Evolutionary conservation across 2,329 filamentous ascomycete species (phyloP), one percentile per base, ranked within the genome.

Genomic region (Chaetoscypha palmicola): DNA sequence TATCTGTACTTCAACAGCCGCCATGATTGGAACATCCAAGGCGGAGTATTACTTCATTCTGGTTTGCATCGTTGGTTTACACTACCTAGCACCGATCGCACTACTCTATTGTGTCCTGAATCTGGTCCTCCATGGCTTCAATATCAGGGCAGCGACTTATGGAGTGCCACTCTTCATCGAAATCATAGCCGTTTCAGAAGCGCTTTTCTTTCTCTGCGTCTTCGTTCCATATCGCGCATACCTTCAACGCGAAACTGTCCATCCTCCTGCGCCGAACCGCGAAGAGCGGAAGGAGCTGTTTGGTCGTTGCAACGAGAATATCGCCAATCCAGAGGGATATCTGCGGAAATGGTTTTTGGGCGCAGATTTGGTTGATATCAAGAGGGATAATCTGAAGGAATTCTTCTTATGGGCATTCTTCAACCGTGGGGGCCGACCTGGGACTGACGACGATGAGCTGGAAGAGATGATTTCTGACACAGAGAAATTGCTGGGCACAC

Each of bases 371-470:
- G 61, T 66, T 21, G 74, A 78, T 21, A 74, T 83, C 35, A 69
- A 70, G 43, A 64, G 69, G 11, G 76, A 81, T 23, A 79, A 81
- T 56, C 54, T 81, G 39, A 76, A 74, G 58, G 73, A 78, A 43
- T 81, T 79, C 56, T 66, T 77, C 16, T 62, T 69, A n/a, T 83
- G 77, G 79, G 75, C 73, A 1, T 74, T 81, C 41, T 68, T 76
- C 37, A 74, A 73, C 49, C 64, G 66, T 8, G 67, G 64, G 8
- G 63, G 69, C 3, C 59, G 61, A 37, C 63, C 65, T 20, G 59
- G 64, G 4, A 65, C 68, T 14, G 62, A 74, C 37, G 66, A 76
- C 9, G 70, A 72, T 19, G 73, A 78, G 60, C 56, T 82, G 35
- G 71, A 80, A 28, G 68, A 68, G 45, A 79, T 80, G 57, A 62